Evolutionary conservation across 192 early-diverging fungal species (phyloP).

Genomic region (Dispira parvispora): DNA sequence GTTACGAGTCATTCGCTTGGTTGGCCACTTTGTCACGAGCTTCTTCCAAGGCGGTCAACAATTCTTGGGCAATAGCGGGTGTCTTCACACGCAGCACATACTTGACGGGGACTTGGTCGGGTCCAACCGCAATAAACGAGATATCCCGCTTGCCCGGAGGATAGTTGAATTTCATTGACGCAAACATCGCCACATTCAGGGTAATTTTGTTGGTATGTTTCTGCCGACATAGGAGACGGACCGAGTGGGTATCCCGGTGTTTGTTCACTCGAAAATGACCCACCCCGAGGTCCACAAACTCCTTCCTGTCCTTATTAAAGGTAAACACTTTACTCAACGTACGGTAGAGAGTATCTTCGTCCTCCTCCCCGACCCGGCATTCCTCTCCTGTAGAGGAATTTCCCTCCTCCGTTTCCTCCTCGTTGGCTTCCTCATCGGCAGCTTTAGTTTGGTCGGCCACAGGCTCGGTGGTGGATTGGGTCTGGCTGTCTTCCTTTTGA

Average conservation of each 20-base stretch:
- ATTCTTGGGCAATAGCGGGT: constrained; percentile 9
- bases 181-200: constrained; percentile 27
- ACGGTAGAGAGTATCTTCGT: constrained; percentile 23
- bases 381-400: constrained; percentile 4
- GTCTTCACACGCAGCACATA: constrained; percentile 22
- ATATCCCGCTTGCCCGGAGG: constrained; percentile 22
- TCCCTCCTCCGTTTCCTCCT: too few species aligned
- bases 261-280: constrained; percentile 18
- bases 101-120: constrained; percentile 19
- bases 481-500: constrained; percentile 8
- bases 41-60: neutral
- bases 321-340: constrained; percentile 22
- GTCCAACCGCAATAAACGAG: constrained; percentile 13
- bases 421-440: too few species aligned
- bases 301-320: constrained; percentile 18
- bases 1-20: too few species aligned
- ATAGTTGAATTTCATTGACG: constrained; percentile 21
- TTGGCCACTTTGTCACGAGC: neutral
- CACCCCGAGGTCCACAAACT: constrained; percentile 25
- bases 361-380: constrained; percentile 25
- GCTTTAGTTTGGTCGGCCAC: constrained; percentile 7
- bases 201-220: constrained; percentile 24
- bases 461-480: neutral
- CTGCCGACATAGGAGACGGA: constrained; percentile 29
- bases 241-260: constrained; percentile 11